Percentiles rank a stretch among this genome's conserved stretches.
Evolutionary conservation across 2,329 filamentous ascomycete genomes (phyloP).

Genomic region (Trichoderma cornu-damae): DNA sequence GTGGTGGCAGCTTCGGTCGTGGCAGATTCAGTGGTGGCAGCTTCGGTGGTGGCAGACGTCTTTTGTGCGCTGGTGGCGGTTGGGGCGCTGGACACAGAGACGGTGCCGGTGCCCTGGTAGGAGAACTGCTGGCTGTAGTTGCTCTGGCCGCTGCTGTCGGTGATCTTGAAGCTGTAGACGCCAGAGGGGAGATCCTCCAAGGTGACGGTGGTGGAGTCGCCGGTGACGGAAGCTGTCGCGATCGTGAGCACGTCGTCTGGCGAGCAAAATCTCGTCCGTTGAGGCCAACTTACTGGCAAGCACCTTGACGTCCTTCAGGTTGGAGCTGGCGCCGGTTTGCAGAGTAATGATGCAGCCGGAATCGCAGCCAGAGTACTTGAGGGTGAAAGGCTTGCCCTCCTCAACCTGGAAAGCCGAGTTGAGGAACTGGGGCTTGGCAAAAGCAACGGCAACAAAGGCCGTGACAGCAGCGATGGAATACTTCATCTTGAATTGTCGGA

Average conservation of each 20-base stretch:
- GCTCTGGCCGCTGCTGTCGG: conserved; percentile 25
- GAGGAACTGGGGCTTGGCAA: conserved; percentile 31
- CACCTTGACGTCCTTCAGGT: conserved; percentile 30
- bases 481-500: conserved; percentile 34
- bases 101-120: conserved; percentile 13
- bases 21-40: conserved; percentile 14
- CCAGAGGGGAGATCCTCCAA: conserved; percentile 28
- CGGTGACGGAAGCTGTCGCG: conserved; percentile 22
- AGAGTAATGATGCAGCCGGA: conserved; percentile 34
- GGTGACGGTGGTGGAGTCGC: conserved; percentile 28
- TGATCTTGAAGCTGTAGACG: conserved; percentile 35
- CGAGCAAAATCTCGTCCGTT: not conserved
- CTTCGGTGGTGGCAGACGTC: conserved; percentile 11
- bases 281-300: conserved; percentile 29
- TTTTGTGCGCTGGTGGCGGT: conserved; percentile 11
- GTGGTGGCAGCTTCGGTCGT: conserved; percentile 12
- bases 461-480: conserved; percentile 31
- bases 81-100: conserved; percentile 7
- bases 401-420: conserved; percentile 30
- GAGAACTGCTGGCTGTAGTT: conserved; percentile 35
- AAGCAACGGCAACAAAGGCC: conserved; percentile 27
- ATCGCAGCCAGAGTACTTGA: conserved; percentile 32
- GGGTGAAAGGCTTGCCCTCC: conserved; percentile 31
- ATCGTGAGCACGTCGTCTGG: not conserved
- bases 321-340: conserved; percentile 28